Percentiles rank a stretch among this genome's conserved stretches.
Conservation (phyloP, 179 eudicot genomes). For the Amaranthus tricolor region DNA sequence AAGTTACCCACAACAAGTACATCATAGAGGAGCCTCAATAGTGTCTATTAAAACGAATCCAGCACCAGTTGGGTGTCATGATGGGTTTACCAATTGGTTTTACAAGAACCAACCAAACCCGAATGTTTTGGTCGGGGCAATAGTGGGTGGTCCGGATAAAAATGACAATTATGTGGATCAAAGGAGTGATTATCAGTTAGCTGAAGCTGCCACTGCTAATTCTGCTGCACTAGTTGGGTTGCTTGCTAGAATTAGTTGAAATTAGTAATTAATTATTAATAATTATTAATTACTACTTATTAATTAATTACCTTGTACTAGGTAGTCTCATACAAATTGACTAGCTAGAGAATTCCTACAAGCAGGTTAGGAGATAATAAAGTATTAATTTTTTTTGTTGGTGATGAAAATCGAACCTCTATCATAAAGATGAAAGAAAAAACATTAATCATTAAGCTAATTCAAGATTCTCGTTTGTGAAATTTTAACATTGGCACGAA, state of each 20-base stretch:
- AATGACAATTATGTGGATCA: constrained; percentile 53
- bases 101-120: constrained; percentile 42
- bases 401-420: too few species aligned
- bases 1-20: constrained; percentile 52
- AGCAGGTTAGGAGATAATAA: too few species aligned
- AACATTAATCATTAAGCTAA: too few species aligned
- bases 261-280: too few species aligned
- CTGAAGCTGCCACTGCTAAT: constrained; percentile 57
- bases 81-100: constrained; percentile 53
- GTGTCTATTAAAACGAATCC: constrained; percentile 26
- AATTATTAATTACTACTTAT: too few species aligned
- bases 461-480: too few species aligned
- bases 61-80: constrained; percentile 41
- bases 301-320: too few species aligned
- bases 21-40: constrained; percentile 76
- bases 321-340: too few species aligned
- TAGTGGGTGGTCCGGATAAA: constrained; percentile 72
- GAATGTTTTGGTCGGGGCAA: constrained; percentile 52
- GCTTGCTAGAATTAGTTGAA: constrained; percentile 44
- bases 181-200: constrained; percentile 43
- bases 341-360: too few species aligned
- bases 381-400: too few species aligned
- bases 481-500: too few species aligned
- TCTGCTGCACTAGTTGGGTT: constrained; percentile 58
- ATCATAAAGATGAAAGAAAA: too few species aligned